Conservation (phyloP, 768 basidiomycete genomes). For the Mycena leptocephala region DNA sequence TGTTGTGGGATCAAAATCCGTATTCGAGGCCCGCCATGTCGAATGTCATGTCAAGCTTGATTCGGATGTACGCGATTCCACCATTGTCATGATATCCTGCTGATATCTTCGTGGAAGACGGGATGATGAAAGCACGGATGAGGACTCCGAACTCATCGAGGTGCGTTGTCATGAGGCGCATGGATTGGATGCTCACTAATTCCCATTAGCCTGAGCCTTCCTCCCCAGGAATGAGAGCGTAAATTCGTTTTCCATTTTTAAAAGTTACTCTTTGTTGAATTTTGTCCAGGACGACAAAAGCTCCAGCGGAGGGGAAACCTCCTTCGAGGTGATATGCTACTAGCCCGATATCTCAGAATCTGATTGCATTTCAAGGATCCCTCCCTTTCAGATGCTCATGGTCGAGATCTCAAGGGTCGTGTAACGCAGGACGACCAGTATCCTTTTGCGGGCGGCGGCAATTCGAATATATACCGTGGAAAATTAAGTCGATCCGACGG, state of each 20-base stretch:
- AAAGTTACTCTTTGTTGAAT: background rate
- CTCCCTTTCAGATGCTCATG: no score
- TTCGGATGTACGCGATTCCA: background rate
- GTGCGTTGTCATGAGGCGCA: background rate
- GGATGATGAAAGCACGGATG: background rate
- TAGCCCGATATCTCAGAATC: no score
- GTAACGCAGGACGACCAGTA: background rate
- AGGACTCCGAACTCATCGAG: background rate
- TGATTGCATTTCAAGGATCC: no score
- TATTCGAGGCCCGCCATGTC: background rate
- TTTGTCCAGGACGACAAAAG: background rate
- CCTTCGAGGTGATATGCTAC: no score
- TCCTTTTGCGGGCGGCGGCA: slow-evolving; percentile 18
- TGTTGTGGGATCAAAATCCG: slow-evolving; percentile 5
- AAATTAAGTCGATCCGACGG: background rate
- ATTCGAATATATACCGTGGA: slow-evolving; percentile 23
- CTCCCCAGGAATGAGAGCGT: background rate
- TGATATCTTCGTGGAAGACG: background rate
- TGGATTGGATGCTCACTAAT: background rate
- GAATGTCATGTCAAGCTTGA: background rate
- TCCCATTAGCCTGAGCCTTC: background rate
- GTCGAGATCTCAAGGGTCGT: background rate
- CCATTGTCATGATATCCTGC: background rate
- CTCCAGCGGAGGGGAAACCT: no score
- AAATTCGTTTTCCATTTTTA: background rate